Conservation (phyloP, 805 yeast genomes). For the Pichia membranifaciens region DNA sequence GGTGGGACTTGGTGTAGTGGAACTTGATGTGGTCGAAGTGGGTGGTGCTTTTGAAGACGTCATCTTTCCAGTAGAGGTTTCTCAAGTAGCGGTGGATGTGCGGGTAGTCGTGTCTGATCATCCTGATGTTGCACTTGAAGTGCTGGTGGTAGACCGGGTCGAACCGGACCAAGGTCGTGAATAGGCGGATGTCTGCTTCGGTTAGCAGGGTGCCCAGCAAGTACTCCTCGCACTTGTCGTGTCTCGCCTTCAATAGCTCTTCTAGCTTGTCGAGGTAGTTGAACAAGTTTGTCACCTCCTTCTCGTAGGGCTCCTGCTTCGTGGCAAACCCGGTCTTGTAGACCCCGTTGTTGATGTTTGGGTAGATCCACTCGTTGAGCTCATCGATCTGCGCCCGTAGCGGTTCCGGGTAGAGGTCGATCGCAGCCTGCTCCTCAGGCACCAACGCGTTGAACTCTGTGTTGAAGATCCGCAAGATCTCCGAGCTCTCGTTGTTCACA, state of each 20-base stretch:
- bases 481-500: conserved; percentile 88
- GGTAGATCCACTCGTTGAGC: conserved; percentile 76
- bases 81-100: conserved; percentile 72
- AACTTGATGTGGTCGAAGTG: conserved; percentile 84
- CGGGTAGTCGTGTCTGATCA: conserved; percentile 77
- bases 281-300: conserved; percentile 58
- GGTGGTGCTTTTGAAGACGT: conserved; percentile 70
- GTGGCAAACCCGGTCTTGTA: conserved; percentile 90
- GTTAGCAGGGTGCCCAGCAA: conserved; percentile 65
- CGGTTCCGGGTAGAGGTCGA: conserved; percentile 59
- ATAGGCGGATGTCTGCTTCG: conserved; percentile 86
- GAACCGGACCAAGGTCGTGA: conserved; percentile 81
- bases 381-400: conserved; percentile 61
- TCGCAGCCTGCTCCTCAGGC: conserved; percentile 34
- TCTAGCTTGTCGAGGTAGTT: conserved; percentile 67
- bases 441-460: conserved; percentile 49
- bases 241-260: conserved; percentile 43
- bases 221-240: conserved; percentile 32
- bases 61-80: conserved; percentile 71
- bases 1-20: conserved; percentile 86
- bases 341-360: conserved; percentile 84
- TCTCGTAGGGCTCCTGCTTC: conserved; percentile 73
- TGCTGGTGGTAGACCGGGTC: conserved; percentile 94
- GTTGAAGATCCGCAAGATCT: conserved; percentile 79
- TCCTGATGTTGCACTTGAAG: conserved; percentile 84